Conservation (phyloP, 2,329 filamentous ascomycete genomes). For the Chaetomium olivaceum region DNA sequence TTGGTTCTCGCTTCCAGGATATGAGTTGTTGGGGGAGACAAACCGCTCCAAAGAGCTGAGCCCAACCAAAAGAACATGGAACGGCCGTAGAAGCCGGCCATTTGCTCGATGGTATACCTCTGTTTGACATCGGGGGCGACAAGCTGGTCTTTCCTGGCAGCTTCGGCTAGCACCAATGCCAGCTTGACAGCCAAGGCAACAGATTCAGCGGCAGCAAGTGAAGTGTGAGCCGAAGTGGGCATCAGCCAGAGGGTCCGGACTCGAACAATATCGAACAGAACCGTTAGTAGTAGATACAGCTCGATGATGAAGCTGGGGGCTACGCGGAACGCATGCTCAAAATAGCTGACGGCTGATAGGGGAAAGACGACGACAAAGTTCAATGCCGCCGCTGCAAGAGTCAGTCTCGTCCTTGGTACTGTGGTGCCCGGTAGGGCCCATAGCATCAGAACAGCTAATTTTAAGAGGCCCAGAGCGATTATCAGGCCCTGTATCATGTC, state of each 20-base stretch:
- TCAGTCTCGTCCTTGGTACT: conserved; percentile 14
- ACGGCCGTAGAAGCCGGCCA: conserved; percentile 17
- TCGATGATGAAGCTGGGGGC: conserved; percentile 18
- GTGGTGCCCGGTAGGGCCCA: conserved; percentile 15
- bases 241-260: conserved; percentile 16
- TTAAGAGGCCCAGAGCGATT: conserved; percentile 9
- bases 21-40: background rate
- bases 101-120: conserved; percentile 11
- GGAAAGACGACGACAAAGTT: conserved; percentile 16
- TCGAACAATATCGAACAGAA: conserved; percentile 10
- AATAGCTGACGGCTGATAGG: conserved; percentile 13
- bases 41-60: conserved; percentile 15
- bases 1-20: background rate
- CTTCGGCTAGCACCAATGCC: conserved; percentile 7
- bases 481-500: conserved; percentile 1
- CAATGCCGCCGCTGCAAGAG: conserved; percentile 13
- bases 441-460: conserved; percentile 15
- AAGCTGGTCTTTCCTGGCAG: conserved; percentile 9
- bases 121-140: conserved; percentile 1
- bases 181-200: conserved; percentile 12
- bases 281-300: conserved; percentile 16
- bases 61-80: conserved; percentile 21
- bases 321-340: conserved; percentile 15
- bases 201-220: conserved; percentile 11
- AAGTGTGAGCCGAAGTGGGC: conserved; percentile 4